Evolutionary conservation across 2,329 filamentous ascomycete species (phyloP).

Genomic region (Lasiodiplodia sp.): DNA sequence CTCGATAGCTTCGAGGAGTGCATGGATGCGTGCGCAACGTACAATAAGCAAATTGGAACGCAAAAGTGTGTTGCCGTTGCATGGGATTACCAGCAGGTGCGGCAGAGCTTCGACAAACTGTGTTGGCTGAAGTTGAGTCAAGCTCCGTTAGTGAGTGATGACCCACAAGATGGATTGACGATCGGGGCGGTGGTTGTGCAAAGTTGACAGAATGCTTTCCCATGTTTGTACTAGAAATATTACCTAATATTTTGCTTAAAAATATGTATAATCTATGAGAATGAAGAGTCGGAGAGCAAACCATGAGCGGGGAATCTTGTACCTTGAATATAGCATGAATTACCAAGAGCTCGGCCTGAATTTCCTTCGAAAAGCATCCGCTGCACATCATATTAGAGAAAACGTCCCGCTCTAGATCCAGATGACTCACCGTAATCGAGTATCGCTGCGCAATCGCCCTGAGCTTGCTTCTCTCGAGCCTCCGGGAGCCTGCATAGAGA

Average conservation of each 20-base stretch:
- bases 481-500: conserved; percentile 42
- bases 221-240: too few relatives aligned
- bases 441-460: conserved; percentile 38
- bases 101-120: conserved; percentile 14
- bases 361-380: conserved; percentile 3
- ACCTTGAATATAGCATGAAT: too few relatives aligned
- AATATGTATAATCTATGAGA: background rate
- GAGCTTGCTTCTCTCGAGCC: conserved; percentile 47
- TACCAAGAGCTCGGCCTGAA: background rate
- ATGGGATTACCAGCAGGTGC: conserved; percentile 26
- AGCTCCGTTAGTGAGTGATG: conserved; percentile 3
- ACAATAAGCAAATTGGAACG: conserved; percentile 17
- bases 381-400: background rate
- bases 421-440: conserved; percentile 8
- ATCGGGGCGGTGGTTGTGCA: conserved; percentile 17
- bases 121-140: conserved; percentile 23
- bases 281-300: background rate
- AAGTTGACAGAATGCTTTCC: background rate
- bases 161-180: conserved; percentile 9
- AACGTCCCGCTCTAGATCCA: too few relatives aligned
- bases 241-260: background rate
- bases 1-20: conserved; percentile 7
- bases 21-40: conserved; percentile 17
- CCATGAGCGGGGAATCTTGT: background rate
- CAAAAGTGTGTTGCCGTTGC: conserved; percentile 22